Base-by-base conservation (phyloP, 2,329 filamentous ascomycete species). In the Colletotrichum lupini region DNA sequence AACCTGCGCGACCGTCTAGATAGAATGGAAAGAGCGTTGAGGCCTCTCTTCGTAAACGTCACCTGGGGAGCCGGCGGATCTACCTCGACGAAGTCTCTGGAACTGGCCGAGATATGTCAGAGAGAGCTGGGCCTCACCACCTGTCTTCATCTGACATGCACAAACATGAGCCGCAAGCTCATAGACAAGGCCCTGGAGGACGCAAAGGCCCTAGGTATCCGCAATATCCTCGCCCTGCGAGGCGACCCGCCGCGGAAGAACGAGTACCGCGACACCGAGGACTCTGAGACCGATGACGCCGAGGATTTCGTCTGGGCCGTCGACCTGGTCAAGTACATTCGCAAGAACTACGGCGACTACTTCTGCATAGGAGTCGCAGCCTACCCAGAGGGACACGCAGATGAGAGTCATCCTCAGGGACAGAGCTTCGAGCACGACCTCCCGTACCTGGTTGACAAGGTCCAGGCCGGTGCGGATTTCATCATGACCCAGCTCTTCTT, bases 401-500 rank as follows among this genome's bases (percentile, higher is more conserved):
- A 98, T 79, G 95, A 97, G 82, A 94, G 92, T 74, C 93, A 97
- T 82, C 96, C 96, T 1, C 81, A 87, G 42, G 89, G 87, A 30
- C 91, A 92, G 83, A 91, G 88, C 76, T 79, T 92, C 49, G 94
- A 97, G 78, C 89, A 93, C 75, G 97, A 99, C 83, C 84, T 99
- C 72, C 94, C 95, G 0, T 97, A 93, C 79, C 87, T 99, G 67
- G 90, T 97, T 12, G 95, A 98, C 77, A 99, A 99, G 87, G 93
- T 93, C 1, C 88, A 92, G 77, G 97, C 97, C 4, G 97, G 97
- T 1, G 97, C 95, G 63, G 95, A 98, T 83, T 99, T 99, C 80
- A 93, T 99, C 83, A 98, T 99, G 94, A 98, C 97, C 1, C 97
- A 99, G 82, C 88, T 99, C 9, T 98, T 98, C 83, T 99, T 98